Evolutionary conservation across 1,284 basidiomycete genomes (phyloP).

Genomic region (Phenoliferia sp.): DNA sequence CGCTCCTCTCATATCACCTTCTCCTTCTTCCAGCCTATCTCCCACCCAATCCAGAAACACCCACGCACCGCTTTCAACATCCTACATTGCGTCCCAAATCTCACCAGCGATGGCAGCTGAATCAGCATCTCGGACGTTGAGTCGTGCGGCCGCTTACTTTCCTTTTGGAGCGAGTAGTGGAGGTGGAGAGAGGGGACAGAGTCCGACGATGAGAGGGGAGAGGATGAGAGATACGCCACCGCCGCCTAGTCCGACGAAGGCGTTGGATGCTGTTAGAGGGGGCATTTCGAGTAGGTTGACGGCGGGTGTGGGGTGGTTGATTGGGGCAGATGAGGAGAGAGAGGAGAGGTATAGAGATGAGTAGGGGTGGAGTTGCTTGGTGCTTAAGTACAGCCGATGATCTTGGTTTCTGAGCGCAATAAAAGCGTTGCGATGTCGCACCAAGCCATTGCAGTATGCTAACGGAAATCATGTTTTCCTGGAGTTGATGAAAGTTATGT

Average conservation of each 20-base stretch:
- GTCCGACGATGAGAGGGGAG: not conserved
- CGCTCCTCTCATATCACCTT: not conserved
- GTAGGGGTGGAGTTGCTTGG: no score
- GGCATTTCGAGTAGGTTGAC: slow-evolving; percentile 56
- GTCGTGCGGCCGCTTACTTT: slow-evolving; percentile 68
- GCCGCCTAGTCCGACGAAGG: not conserved
- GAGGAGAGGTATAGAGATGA: no score
- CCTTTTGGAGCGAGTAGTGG: slow-evolving; percentile 51
- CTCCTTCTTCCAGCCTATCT: slow-evolving; percentile 5
- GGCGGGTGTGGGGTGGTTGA: slow-evolving; percentile 78
- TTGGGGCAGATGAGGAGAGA: slow-evolving; percentile 59
- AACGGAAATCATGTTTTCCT: no score
- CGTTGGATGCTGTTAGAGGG: slow-evolving; percentile 44
- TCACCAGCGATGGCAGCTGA: slow-evolving; percentile 13
- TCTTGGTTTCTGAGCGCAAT: no score
- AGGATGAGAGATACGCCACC: not conserved
- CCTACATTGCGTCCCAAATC: not conserved
- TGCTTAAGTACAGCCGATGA: no score
- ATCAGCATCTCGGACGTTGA: slow-evolving; percentile 59
- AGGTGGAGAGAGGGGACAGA: not conserved
- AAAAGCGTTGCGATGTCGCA: no score
- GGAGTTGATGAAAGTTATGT: no score
- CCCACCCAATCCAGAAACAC: not conserved
- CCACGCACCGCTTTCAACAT: not conserved
- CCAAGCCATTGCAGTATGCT: no score